A percentile compares a stretch with the other conserved stretches of the same genome.
Conservation (phyloP, 1,284 basidiomycete genomes). For the Pyrrhoderma noxium region DNA sequence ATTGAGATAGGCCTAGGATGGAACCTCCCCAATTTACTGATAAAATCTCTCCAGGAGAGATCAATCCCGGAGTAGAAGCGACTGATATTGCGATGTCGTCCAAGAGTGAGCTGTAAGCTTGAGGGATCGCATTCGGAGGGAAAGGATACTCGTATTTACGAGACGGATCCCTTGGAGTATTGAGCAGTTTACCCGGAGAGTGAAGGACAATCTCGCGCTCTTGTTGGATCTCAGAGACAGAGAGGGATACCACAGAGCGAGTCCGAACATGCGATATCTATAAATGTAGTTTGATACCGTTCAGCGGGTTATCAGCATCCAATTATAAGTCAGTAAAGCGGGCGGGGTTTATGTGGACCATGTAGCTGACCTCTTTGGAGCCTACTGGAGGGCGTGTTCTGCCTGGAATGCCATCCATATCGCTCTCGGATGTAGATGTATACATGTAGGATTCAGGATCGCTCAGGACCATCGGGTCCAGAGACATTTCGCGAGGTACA, state of each 20-base stretch:
- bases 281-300: background rate
- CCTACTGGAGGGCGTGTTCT: too few relatives aligned
- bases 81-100: background rate
- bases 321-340: background rate
- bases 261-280: background rate
- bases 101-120: background rate
- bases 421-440: slow-evolving; percentile 16
- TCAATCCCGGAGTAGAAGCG: background rate
- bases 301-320: too few relatives aligned
- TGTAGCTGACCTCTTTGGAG: background rate
- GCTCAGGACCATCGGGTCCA: slow-evolving; percentile 8
- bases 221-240: background rate
- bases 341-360: too few relatives aligned
- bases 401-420: slow-evolving; percentile 5
- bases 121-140: background rate
- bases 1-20: background rate
- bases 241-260: background rate
- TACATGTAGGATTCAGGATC: slow-evolving; percentile 14
- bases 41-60: background rate
- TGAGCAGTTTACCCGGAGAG: slow-evolving; percentile 15
- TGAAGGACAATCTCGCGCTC: slow-evolving; percentile 13
- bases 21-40: background rate
- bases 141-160: slow-evolving; percentile 17
- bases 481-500: background rate
- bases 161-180: slow-evolving; percentile 14